Conservation (phyloP, 2,329 filamentous ascomycete genomes). For the Plectosphaerella sp. region DNA sequence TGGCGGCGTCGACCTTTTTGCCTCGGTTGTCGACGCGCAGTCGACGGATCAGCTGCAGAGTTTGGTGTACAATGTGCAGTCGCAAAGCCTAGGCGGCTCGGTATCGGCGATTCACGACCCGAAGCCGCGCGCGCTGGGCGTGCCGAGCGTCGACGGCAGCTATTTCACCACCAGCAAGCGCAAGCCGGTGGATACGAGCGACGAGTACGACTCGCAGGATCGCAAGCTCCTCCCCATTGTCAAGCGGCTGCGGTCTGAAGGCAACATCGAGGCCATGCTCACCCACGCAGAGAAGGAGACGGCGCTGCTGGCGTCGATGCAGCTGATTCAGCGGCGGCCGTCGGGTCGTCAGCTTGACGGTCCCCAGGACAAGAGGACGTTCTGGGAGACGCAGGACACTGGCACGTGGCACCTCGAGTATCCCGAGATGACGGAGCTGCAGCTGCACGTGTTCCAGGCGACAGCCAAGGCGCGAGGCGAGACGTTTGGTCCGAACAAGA, state of each 20-base stretch:
- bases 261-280: constrained; percentile 27
- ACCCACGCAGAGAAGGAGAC: constrained; percentile 36
- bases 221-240: constrained; percentile 39
- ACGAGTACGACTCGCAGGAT: constrained; percentile 37
- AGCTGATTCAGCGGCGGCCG: constrained; percentile 41
- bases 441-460: constrained; percentile 50
- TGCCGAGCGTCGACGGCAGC: constrained; percentile 10
- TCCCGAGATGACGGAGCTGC: constrained; percentile 58
- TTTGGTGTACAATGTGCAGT: constrained; percentile 45
- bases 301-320: constrained; percentile 42
- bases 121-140: constrained; percentile 13
- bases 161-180: constrained; percentile 50
- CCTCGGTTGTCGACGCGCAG: constrained; percentile 26
- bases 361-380: constrained; percentile 50
- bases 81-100: constrained; percentile 50
- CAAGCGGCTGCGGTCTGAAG: constrained; percentile 52
- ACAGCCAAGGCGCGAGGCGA: constrained; percentile 47
- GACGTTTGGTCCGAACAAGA: constrained; percentile 46
- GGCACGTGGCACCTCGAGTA: constrained; percentile 58
- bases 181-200: constrained; percentile 46
- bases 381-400: constrained; percentile 51
- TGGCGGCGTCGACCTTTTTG: constrained; percentile 10
- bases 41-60: constrained; percentile 48
- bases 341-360: constrained; percentile 55
- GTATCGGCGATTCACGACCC: constrained; percentile 35